Evolutionary conservation across 352 stramenopile genomes (phyloP), one percentile per base, ranked within the genome.

Genomic region (Hyaloperonospora brassicae): DNA sequence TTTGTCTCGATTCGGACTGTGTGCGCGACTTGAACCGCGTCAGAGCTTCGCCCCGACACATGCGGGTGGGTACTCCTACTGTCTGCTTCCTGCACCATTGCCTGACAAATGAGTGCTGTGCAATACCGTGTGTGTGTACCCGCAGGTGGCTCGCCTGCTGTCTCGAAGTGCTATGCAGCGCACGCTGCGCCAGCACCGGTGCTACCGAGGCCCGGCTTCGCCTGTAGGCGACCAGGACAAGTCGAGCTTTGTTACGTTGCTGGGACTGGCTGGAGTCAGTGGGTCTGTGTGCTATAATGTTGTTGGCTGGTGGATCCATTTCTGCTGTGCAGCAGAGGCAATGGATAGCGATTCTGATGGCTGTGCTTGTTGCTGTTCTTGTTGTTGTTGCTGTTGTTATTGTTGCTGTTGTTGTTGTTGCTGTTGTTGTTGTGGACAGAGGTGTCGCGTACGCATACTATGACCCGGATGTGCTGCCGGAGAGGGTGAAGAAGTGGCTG

Each of bases 401-500:
- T 22, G 10, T 22, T 42, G 2, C 36, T n/a, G 11, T 42, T 42
- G 3, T 11, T 42, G 36, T n/a, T 42, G 4, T 14, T 44, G 25
- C 25, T 64, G 25, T 8, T 45, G n/a, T n/a, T 17, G 38, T 12
- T n/a, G 21, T 51, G 5, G 23, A n/a, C 38, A 90, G 83, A 55
- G 76, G 72, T 17, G 61, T 89, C 45, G 75, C 71, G 25, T 93
- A 93, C 53, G 79, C 90, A 48, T 93, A 93, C 62, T 87, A 87
- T 45, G 84, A 93, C 52, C 84, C 84, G 22, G 84, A 93, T 46
- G 81, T 93, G 34, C 58, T 93, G 25, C 84, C 84, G 5, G 63
- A 48, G 48, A 66, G 77, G 30, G 66, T 93, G 52, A 89, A 89
- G 64, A 83, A 80, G 51, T 87, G 68, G 52, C 62, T 92, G 40